Conservation (phyloP, 2,329 filamentous ascomycete genomes). For the Nemania sp. region DNA sequence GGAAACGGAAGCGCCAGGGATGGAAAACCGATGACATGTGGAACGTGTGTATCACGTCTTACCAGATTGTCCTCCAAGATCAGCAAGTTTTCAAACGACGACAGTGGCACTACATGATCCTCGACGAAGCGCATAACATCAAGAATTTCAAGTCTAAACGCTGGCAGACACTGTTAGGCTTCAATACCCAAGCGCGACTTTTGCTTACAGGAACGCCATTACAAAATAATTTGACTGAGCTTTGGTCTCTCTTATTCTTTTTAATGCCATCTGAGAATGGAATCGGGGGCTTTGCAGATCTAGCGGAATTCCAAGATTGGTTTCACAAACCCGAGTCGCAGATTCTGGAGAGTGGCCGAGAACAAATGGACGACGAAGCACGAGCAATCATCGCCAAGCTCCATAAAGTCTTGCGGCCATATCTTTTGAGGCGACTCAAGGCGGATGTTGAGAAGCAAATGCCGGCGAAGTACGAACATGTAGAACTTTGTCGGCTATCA, state of each 20-base stretch:
- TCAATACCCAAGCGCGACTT: conserved; percentile 89
- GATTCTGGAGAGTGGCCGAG: conserved; percentile 92
- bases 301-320: conserved; percentile 97
- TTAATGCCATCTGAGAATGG: conserved; percentile 91
- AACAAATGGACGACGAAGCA: conserved; percentile 94
- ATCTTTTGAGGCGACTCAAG: conserved; percentile 89
- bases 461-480: conserved; percentile 97
- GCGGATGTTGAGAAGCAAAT: conserved; percentile 99
- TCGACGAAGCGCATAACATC: conserved; percentile 99
- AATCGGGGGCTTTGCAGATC: conserved; percentile 88
- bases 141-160: conserved; percentile 99
- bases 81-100: conserved; percentile 92
- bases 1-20: conserved; percentile 88
- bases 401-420: conserved; percentile 92
- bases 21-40: conserved; percentile 95
- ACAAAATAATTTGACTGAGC: conserved; percentile 95
- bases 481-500: conserved; percentile 93
- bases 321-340: conserved; percentile 96
- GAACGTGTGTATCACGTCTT: conserved; percentile 98
- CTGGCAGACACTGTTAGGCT: conserved; percentile 94
- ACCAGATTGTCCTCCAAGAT: conserved; percentile 95
- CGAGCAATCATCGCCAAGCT: conserved; percentile 92
- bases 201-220: conserved; percentile 93
- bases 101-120: conserved; percentile 96
- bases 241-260: conserved; percentile 98